Percentiles rank a stretch among this genome's conserved stretches.
These are phyloP conservation scores for Sphagnurus paluster DNA, from an alignment of 1,284 basidiomycete species.

Conservation along the genomic window DNA sequence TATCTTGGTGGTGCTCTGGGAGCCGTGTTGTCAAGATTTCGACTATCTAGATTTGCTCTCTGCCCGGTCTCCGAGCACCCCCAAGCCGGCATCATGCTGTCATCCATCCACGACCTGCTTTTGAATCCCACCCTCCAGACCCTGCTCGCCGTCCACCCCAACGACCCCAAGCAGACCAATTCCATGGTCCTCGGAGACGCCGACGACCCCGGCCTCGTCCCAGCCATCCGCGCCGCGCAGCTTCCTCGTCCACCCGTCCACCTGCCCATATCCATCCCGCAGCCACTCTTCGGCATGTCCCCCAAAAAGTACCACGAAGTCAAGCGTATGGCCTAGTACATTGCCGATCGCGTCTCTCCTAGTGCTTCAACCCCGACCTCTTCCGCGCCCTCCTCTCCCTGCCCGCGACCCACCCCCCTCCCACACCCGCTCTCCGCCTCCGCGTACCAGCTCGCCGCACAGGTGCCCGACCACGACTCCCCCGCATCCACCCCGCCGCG, in stretches of 20 bases:
- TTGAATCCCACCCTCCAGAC: slow-evolving; percentile 2
- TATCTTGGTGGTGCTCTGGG: no score
- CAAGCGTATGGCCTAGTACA: slow-evolving; percentile 33
- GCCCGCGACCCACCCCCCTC: slow-evolving; percentile 9
- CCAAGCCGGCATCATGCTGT: background rate
- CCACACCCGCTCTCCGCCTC: slow-evolving; percentile 29
- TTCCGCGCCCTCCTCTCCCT: slow-evolving; percentile 34
- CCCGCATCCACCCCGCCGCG: slow-evolving; percentile 14
- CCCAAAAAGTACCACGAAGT: slow-evolving; percentile 42
- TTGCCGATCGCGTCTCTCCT: slow-evolving; percentile 23
- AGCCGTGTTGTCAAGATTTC: no score
- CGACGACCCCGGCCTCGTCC: slow-evolving; percentile 13
- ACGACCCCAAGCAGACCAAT: slow-evolving; percentile 12
- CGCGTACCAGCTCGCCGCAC: slow-evolving; percentile 61
- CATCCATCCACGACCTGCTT: slow-evolving; percentile 5
- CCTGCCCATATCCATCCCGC: slow-evolving; percentile 10
- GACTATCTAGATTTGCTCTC: no score
- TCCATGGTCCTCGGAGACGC: slow-evolving; percentile 7
- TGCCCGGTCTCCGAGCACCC: background rate
- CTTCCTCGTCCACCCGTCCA: slow-evolving; percentile 24
- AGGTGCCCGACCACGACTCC: slow-evolving; percentile 41
- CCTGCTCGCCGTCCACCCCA: slow-evolving; percentile 19
- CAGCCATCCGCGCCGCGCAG: slow-evolving; percentile 22
- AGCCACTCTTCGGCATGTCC: slow-evolving; percentile 33
- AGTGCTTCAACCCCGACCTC: slow-evolving; percentile 26